A percentile compares a stretch with the other conserved stretches of the same genome.
Conservation (phyloP, 768 basidiomycete genomes). For the Termitomyces sp. region DNA sequence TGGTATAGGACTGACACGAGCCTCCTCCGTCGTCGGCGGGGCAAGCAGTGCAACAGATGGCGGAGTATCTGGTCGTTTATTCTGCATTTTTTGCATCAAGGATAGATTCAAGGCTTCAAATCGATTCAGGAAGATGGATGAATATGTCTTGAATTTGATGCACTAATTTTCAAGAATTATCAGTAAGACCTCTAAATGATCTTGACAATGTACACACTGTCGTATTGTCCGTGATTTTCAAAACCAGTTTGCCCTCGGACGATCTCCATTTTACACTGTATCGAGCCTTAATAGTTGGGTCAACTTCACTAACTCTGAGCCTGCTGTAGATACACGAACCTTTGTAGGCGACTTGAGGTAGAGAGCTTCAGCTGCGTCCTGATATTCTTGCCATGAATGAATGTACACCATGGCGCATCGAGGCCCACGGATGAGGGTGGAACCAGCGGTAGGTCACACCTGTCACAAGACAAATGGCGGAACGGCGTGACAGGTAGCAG, state of each 20-base stretch:
- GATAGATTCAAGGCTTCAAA: constrained; percentile 90
- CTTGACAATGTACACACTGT: constrained; percentile 52
- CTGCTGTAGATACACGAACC: constrained; percentile 42
- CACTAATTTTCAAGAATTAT: constrained; percentile 50
- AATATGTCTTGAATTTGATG: constrained; percentile 94
- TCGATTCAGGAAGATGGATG: constrained; percentile 92
- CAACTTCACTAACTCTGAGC: not conserved
- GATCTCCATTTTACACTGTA: constrained; percentile 92
- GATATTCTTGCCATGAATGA: constrained; percentile 85
- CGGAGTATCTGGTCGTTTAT: constrained; percentile 41
- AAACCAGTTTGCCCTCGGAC: constrained; percentile 80
- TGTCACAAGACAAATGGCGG: constrained; percentile 16
- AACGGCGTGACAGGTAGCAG: constrained; percentile 8
- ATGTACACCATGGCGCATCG: constrained; percentile 83
- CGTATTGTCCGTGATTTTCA: constrained; percentile 91
- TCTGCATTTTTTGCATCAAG: constrained; percentile 85
- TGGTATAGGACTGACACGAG: constrained; percentile 25
- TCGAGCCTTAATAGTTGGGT: constrained; percentile 54
- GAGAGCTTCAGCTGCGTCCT: constrained; percentile 84
- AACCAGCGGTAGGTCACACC: constrained; percentile 17
- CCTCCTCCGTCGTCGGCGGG: constrained; percentile 20
- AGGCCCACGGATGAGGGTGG: constrained; percentile 22
- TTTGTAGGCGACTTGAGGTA: constrained; percentile 78
- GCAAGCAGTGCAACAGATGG: constrained; percentile 20
- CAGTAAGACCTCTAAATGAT: not conserved